These are phyloP conservation scores for Blattamonas nauphoetae DNA, from an alignment of 78 protist species.

Conservation along the genomic window DNA sequence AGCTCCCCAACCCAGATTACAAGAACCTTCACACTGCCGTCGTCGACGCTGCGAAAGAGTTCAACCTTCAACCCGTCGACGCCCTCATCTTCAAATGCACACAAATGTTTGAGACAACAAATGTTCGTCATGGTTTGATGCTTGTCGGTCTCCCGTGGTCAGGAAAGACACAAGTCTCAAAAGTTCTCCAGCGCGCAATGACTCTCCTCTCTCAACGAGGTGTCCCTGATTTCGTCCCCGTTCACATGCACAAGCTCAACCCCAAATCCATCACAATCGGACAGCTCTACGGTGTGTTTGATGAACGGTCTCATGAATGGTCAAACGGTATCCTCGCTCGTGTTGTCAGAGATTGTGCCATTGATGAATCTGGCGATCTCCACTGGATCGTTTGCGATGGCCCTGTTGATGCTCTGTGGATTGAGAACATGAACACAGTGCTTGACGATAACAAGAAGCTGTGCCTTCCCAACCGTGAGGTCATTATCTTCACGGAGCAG, in stretches of 20 bases:
- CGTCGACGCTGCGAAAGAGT: neutral
- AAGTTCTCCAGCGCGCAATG: constrained; percentile 46
- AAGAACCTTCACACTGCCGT: constrained; percentile 17
- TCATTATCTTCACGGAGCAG: constrained; percentile 45
- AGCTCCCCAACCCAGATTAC: constrained; percentile 43
- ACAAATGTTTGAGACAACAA: constrained; percentile 59
- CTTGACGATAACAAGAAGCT: constrained; percentile 84
- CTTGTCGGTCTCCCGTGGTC: constrained; percentile 63
- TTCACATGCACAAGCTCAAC: constrained; percentile 39
- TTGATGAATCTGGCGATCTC: neutral
- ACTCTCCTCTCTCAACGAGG: neutral
- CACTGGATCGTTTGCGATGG: constrained; percentile 33
- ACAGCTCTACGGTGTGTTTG: constrained; percentile 73
- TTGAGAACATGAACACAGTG: constrained; percentile 59
- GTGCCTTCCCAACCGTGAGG: constrained; percentile 62
- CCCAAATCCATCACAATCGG: constrained; percentile 77
- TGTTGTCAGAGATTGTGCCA: constrained; percentile 12
- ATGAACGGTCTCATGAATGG: constrained; percentile 68
- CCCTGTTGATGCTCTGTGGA: constrained; percentile 42
- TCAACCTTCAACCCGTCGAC: constrained; percentile 19
- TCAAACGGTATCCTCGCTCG: constrained; percentile 66
- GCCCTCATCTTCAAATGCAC: constrained; percentile 7
- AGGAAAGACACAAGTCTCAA: constrained; percentile 50
- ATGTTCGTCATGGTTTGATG: constrained; percentile 74
- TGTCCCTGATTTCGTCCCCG: neutral